Conservation (phyloP, 2,329 filamentous ascomycete genomes). For the Penicillium rolfsii region DNA sequence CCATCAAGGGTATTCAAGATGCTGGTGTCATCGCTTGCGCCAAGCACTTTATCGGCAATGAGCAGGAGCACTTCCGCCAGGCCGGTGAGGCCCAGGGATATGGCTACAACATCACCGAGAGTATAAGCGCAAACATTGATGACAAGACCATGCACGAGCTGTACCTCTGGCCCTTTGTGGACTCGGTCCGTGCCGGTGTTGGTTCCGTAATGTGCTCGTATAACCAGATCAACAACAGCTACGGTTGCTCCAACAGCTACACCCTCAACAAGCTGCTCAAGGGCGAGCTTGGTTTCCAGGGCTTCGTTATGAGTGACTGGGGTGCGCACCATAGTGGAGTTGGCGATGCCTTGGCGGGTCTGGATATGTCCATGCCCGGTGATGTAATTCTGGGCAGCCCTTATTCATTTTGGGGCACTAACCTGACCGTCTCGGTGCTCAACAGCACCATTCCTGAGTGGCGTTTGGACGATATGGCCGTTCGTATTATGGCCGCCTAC, state of each 20-base stretch:
- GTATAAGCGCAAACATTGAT: constrained; percentile 63
- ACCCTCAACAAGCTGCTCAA: constrained; percentile 67
- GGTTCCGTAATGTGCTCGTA: constrained; percentile 74
- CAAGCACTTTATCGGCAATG: constrained; percentile 75
- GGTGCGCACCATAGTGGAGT: constrained; percentile 74
- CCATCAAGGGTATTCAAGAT: constrained; percentile 78
- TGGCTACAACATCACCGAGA: constrained; percentile 66
- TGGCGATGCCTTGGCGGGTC: constrained; percentile 65
- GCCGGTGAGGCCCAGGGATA: constrained; percentile 59
- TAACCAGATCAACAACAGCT: constrained; percentile 71
- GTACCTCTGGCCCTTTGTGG: constrained; percentile 70
- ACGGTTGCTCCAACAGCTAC: constrained; percentile 67
- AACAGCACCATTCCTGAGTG: constrained; percentile 89
- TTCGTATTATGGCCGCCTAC: constrained; percentile 72
- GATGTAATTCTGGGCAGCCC: constrained; percentile 78
- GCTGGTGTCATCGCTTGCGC: constrained; percentile 81
- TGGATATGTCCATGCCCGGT: constrained; percentile 85
- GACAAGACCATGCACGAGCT: constrained; percentile 67
- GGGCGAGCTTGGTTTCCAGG: constrained; percentile 74
- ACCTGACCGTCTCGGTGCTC: constrained; percentile 82
- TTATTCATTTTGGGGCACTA: constrained; percentile 77
- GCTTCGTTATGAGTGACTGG: constrained; percentile 74
- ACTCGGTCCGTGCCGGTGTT: constrained; percentile 68
- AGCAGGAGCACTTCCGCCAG: constrained; percentile 74
- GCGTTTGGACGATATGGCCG: constrained; percentile 88